Evolutionary conservation across 176 grass and related monocot genomes (phyloP), one percentile per base, ranked within the genome.

Genomic region (Oryza brachyantha): DNA sequence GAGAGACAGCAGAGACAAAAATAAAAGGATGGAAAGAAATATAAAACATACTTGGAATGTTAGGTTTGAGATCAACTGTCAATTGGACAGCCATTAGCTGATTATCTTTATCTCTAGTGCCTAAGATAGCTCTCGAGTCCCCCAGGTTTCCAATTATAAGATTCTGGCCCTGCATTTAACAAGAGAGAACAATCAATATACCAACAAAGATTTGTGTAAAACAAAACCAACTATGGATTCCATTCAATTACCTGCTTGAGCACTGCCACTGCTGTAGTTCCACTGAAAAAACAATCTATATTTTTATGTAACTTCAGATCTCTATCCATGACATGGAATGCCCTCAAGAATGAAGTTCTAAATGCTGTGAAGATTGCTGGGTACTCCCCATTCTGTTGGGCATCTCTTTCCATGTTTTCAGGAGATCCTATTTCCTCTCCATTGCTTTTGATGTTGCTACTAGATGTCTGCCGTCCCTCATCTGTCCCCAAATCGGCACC

Each of bases 231-330:
- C 14, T 36, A 25, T 77, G 9, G 34, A 37, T 61, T 57, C 12
- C 14, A 2, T 46, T 84, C 17, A 66, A 43, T 26, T 90, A 97
- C 94, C 88, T 94, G 86, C 80, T 97, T 97, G 78, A 97, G 70
- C 82, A 93, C 72, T 67, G 89, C 86, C 12, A 97, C 91, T 31
- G 94, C 87, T 76, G 94, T 97, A 66, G 91, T 94, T 68, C 94
- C 94, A 81, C 94, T 97, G 72, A 89, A 90, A 79, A 90, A 94
- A 68, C 94, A 97, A 82, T 94, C 79, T 48, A 97, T 88, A 81
- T 81, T 90, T 48, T 83, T 81, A 81, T 94, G 86, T 59, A 88
- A 66, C 68, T 80, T 92, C 32, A 97, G 87, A 85, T 97, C 94
- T 67, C 80, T 92, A 88, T 97, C 94, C 84, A 97, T 89, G 28